phyloP scores from a whole-genome alignment of 2,329 filamentous ascomycete genomes.

The Colletotrichum euphorbiae region DNA sequence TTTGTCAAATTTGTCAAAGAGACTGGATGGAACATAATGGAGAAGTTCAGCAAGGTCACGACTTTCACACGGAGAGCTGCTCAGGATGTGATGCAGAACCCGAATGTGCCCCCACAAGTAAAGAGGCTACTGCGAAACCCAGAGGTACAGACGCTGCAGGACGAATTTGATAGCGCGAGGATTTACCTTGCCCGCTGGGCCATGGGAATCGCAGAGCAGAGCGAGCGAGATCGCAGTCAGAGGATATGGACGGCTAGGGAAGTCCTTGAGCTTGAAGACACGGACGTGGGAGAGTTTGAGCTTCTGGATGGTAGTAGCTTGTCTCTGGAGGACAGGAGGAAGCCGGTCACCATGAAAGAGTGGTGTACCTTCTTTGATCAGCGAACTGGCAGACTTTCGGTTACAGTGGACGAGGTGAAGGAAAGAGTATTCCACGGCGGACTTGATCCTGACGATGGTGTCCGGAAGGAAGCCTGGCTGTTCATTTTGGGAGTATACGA shows the following conservation, averaged over 20 bases:
- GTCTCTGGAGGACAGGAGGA: slow-evolving; percentile 80
- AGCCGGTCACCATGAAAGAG: slow-evolving; percentile 82
- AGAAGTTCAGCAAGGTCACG: slow-evolving; percentile 97
- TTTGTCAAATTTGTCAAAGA: slow-evolving; percentile 95
- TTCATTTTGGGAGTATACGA: slow-evolving; percentile 92
- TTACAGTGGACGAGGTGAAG: slow-evolving; percentile 93
- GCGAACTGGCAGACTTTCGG: slow-evolving; percentile 76
- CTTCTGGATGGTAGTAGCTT: slow-evolving; percentile 84
- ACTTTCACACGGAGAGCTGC: slow-evolving; percentile 94
- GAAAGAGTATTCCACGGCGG: slow-evolving; percentile 98
- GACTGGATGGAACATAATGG: slow-evolving; percentile 94
- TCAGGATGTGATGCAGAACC: slow-evolving; percentile 91
- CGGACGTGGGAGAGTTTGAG: slow-evolving; percentile 95
- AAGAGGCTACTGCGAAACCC: slow-evolving; percentile 87
- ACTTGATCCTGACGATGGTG: slow-evolving; percentile 87
- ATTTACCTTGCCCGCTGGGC: slow-evolving; percentile 97
- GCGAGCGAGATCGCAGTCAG: slow-evolving; percentile 85
- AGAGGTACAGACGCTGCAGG: slow-evolving; percentile 93
- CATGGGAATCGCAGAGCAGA: slow-evolving; percentile 98
- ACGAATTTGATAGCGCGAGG: slow-evolving; percentile 96
- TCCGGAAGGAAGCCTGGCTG: slow-evolving; percentile 96
- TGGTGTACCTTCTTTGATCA: slow-evolving; percentile 93
- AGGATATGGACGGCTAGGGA: slow-evolving; percentile 94
- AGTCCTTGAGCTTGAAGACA: slow-evolving; percentile 93
- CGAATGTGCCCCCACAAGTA: slow-evolving; percentile 89